Evolutionary conservation across 2,329 filamentous ascomycete species (phyloP), one percentile per base, ranked within the genome.

Genomic region (Bipolaris victoriae): DNA sequence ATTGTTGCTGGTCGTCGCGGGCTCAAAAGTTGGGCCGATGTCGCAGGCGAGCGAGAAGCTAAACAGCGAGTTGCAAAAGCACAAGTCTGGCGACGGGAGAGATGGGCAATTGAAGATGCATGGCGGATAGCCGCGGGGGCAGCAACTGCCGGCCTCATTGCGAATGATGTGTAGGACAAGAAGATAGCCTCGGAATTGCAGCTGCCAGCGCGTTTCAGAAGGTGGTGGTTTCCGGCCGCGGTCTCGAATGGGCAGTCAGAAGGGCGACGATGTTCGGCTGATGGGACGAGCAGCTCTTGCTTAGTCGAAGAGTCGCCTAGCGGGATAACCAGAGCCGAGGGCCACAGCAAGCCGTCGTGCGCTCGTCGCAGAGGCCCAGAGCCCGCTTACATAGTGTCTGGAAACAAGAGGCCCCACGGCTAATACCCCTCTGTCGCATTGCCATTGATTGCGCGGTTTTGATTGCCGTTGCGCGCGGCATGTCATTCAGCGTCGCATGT

Each of bases 311-410:
- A 63, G 63, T 60, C 57, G 62, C 55, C 46, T 62, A 54, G 71
- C 71, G 70, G 72, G 71, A 69, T 69, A 72, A 66, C 57, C 55
- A 57, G 53, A 64, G 63, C 71, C 70, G 69, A 71, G 64, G 26
- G 69, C 53, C 55, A 53, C 47, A 57, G 44, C 45, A 45, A 61
- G 52, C 52, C 53, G 39, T 57, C 55, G 62, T 62, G 53, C 58
- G 57, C 46, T 49, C 57, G 52, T 56, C 51, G 29, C 56, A 44
- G 48, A 56, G 52, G 51, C 59, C 52, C 26, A 29, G 26, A 29
- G 9, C 26, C 26, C 9, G 9, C 26, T 29, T 29, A 29, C 26
- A 29, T 10, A 29, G 26, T 10, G 26, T 7, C 3, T 29, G 26
- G 26, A 29, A 9, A 29, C 9, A 7, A 10, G 26, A 29, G 26